These are phyloP conservation scores for Talaromyces thailandensis DNA, from an alignment of 495 filamentous ascomycete species.

Conservation along the genomic window DNA sequence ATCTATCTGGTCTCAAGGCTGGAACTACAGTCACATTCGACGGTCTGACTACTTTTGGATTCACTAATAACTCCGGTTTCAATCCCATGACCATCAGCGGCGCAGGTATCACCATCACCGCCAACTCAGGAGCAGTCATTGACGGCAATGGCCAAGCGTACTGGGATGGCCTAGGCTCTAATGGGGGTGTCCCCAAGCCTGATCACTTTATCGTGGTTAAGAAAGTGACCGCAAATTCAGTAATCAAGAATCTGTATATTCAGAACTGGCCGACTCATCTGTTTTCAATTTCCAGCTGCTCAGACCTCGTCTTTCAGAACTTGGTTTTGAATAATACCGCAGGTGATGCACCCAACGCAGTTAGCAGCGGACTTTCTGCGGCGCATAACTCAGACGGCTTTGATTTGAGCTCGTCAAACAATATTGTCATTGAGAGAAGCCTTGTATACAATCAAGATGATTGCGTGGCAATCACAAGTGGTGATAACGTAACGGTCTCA, in stretches of 20 bases:
- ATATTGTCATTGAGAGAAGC: not conserved
- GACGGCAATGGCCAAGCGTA: conserved; percentile 36
- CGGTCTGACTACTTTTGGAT: conserved; percentile 30
- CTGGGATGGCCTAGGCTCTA: conserved; percentile 42
- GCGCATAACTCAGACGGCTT: not conserved
- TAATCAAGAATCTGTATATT: conserved; percentile 29
- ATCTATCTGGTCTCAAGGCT: conserved; percentile 25
- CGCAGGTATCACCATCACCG: conserved; percentile 29
- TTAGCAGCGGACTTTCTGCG: conserved; percentile 11
- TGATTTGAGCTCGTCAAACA: not conserved
- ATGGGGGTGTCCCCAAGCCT: conserved; percentile 31
- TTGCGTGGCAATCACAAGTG: conserved; percentile 34
- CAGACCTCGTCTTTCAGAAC: conserved; percentile 19
- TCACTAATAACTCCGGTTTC: conserved; percentile 22
- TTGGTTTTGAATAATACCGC: conserved; percentile 32
- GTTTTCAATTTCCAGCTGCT: conserved; percentile 24
- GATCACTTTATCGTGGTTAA: conserved; percentile 39
- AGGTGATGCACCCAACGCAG: conserved; percentile 31
- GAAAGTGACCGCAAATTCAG: conserved; percentile 24
- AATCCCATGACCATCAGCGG: conserved; percentile 32
- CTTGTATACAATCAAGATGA: conserved; percentile 37
- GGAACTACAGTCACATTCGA: conserved; percentile 34
- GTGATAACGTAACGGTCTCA: conserved; percentile 23
- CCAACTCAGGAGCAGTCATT: conserved; percentile 27
- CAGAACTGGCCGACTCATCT: conserved; percentile 34